These are phyloP conservation scores for Hordeum pubiflorum DNA, from an alignment of 202 grass and related monocot species.

Conservation along the genomic window DNA sequence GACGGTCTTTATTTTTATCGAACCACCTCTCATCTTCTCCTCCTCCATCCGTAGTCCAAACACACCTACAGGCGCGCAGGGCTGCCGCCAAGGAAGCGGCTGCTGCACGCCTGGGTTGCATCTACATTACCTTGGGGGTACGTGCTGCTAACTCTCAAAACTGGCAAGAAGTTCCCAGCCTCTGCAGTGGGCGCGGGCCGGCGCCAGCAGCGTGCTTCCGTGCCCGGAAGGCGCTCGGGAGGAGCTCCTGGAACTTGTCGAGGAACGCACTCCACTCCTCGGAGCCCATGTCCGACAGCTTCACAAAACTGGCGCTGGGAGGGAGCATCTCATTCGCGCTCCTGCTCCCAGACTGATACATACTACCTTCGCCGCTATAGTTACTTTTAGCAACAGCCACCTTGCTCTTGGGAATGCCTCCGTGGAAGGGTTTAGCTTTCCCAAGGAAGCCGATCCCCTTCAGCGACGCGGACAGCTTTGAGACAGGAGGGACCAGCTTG, in stretches of 20 bases:
- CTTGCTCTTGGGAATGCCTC: conserved; percentile 44
- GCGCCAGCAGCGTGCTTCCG: conserved; percentile 38
- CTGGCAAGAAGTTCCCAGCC: conserved; percentile 91
- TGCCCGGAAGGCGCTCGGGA: conserved; percentile 47
- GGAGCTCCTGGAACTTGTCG: conserved; percentile 65
- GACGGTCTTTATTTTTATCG: conserved; percentile 31
- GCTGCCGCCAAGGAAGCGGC: neutral
- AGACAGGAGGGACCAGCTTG: conserved; percentile 30
- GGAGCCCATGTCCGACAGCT: conserved; percentile 59
- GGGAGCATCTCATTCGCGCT: conserved; percentile 75
- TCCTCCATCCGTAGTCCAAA: conserved; percentile 14
- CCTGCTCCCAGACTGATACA: conserved; percentile 50
- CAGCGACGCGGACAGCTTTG: conserved; percentile 62
- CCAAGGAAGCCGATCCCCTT: conserved; percentile 47
- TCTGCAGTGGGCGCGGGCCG: conserved; percentile 50
- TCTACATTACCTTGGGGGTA: conserved; percentile 27
- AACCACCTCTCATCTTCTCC: conserved; percentile 18
- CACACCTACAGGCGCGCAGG: conserved; percentile 27
- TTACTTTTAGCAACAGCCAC: conserved; percentile 46
- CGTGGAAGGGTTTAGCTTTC: conserved; percentile 35
- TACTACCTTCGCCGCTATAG: conserved; percentile 45
- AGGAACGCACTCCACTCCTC: conserved; percentile 75
- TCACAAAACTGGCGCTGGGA: conserved; percentile 73
- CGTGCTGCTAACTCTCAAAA: conserved; percentile 57
- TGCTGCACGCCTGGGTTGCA: conserved; percentile 1